Percentiles rank a stretch among this genome's conserved stretches.
Conservation (phyloP, 352 stramenopile species). For the Saprolegnia parasitica region DNA sequence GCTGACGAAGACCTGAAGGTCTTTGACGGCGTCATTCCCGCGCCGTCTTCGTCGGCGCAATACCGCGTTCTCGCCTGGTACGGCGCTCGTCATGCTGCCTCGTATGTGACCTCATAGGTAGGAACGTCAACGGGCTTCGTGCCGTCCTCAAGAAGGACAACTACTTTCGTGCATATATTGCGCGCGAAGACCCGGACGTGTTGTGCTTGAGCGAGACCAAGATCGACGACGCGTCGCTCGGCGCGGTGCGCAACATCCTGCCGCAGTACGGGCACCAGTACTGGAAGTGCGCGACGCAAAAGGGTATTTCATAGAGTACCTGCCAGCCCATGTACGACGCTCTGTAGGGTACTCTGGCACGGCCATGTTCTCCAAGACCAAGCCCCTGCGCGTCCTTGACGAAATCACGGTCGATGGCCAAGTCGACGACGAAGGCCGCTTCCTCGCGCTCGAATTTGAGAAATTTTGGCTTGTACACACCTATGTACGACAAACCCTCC, state of each 20-base stretch:
- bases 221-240: slow-evolving; percentile 63
- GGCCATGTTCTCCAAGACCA: slow-evolving; percentile 63
- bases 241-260: slow-evolving; percentile 52
- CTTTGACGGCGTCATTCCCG: slow-evolving; percentile 13
- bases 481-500: slow-evolving; percentile 37
- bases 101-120: background rate
- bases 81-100: background rate
- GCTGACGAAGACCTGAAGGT: background rate
- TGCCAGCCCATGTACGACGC: background rate
- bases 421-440: slow-evolving; percentile 57
- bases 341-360: slow-evolving; percentile 59
- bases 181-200: slow-evolving; percentile 73
- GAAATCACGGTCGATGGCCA: slow-evolving; percentile 53
- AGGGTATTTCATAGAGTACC: slow-evolving; percentile 33
- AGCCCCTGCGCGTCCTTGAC: slow-evolving; percentile 64
- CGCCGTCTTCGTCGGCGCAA: background rate
- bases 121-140: slow-evolving; percentile 82
- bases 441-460: slow-evolving; percentile 68
- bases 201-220: slow-evolving; percentile 85
- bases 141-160: slow-evolving; percentile 70
- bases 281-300: slow-evolving; percentile 72
- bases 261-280: slow-evolving; percentile 72
- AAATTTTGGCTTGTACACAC: slow-evolving; percentile 83
- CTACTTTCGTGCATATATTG: slow-evolving; percentile 67
- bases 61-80: slow-evolving; percentile 26